Evolutionary conservation across 768 basidiomycete species (phyloP), one percentile per base, ranked within the genome.

Genomic region (Psilocybe subaeruginosa): DNA sequence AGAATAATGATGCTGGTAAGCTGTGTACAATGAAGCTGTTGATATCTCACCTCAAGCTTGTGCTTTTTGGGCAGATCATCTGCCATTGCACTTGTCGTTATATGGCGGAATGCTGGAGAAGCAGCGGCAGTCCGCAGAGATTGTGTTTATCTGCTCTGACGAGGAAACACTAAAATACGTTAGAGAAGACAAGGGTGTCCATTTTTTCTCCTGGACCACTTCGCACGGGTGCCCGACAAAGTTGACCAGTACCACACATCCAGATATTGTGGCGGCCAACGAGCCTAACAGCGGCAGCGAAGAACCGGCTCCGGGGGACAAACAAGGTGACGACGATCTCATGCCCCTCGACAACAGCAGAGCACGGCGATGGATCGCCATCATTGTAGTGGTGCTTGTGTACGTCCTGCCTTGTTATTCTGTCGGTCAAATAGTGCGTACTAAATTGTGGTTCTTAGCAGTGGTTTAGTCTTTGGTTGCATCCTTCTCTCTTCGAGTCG

Each of bases 211-310:
- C 17, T 73, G 72, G 75, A 55, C 56, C 8, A 73, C 72, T 35
- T 70, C 62, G 48, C 63, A 73, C 58, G 75, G 66, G 14, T 76
- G 75, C 33, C 73, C 73, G 9, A 57, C 39, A n/a, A 31, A 17
- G 45, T 31, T 57, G 17, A 39, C 52, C 50, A 14, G 57, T 31
- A 58, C 54, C 16, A 11, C 45, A n/a, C 45, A 48, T 29, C 45
- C 48, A 19, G 17, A 29, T 11, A 29, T 54, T 4, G 31, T 48
- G 23, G 43, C 61, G 23, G 45, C 59, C 12, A 58, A 60, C 47
- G 66, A 70, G 12, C 53, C 54, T 48, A 59, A 33, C 3, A 47
- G 56, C 8, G 59, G 66, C 5, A 58, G 64, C 14, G 55, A 62
- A 50, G 54, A 60, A 30, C 49, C 63, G n/a, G 56, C 46, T 0